A percentile compares a stretch with the other conserved stretches of the same genome.
phyloP scores from a whole-genome alignment of 192 early-diverging fungal genomes.

The Mortierella hygrophila region DNA sequence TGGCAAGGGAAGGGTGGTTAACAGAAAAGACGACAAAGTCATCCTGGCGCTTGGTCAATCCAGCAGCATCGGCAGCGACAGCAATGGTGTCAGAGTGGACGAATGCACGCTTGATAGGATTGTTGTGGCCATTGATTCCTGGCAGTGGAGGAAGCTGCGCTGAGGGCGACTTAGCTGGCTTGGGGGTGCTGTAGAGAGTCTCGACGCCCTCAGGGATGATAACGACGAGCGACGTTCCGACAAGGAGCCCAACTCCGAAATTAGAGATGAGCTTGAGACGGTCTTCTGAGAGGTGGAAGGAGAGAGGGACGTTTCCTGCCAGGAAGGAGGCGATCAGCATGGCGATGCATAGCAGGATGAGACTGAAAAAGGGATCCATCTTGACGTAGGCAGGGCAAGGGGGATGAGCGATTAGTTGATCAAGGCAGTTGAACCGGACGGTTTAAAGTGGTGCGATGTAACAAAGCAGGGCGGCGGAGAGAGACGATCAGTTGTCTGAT shows the following conservation, averaged over 20 bases:
- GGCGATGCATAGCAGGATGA: constrained; percentile 74
- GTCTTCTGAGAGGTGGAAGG: constrained; percentile 80
- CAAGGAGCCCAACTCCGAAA: constrained; percentile 92
- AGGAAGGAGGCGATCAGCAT: constrained; percentile 92
- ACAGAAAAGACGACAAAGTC: constrained; percentile 17
- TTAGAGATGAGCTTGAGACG: constrained; percentile 81
- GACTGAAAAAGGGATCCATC: constrained; percentile 70
- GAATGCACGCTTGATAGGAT: constrained; percentile 40
- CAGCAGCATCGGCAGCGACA: background rate
- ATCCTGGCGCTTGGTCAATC: constrained; percentile 19
- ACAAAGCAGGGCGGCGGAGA: background rate
- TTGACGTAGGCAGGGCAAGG: constrained; percentile 6
- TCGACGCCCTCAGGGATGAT: constrained; percentile 97
- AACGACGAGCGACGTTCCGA: constrained; percentile 92
- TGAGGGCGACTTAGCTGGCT: background rate
- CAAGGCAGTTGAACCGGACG: background rate
- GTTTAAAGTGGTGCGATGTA: background rate
- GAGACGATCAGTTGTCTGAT: background rate
- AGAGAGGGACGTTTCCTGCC: constrained; percentile 88
- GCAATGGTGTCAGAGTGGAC: constrained; percentile 15
- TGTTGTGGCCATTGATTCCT: constrained; percentile 17
- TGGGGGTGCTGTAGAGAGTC: constrained; percentile 72
- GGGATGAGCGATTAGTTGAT: background rate
- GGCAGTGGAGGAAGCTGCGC: background rate
- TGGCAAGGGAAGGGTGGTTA: constrained; percentile 17